A percentile compares a stretch with the other conserved stretches of the same genome.
These are phyloP conservation scores for Hyaloscypha finlandica DNA, from an alignment of 495 filamentous ascomycete genomes.

Conservation along the genomic window DNA sequence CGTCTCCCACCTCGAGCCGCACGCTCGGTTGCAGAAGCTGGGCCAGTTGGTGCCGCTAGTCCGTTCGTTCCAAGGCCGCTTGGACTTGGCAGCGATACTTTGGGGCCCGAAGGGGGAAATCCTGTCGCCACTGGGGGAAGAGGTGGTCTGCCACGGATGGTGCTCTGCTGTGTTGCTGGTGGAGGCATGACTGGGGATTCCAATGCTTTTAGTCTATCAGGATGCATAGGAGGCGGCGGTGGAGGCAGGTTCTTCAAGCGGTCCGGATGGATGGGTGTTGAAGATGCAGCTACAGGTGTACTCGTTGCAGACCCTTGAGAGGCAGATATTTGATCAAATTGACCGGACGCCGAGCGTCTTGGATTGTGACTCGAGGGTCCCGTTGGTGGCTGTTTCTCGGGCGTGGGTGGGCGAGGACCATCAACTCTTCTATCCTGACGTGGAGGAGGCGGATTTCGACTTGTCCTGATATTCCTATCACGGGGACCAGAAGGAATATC, in stretches of 20 bases:
- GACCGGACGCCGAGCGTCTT: constrained; percentile 27
- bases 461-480: constrained; percentile 27
- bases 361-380: constrained; percentile 30
- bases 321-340: constrained; percentile 19
- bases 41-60: constrained; percentile 49
- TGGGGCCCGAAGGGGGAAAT: constrained; percentile 38
- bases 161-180: constrained; percentile 28
- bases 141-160: constrained; percentile 30
- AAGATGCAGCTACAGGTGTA: constrained; percentile 37
- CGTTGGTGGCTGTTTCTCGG: constrained; percentile 34
- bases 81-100: constrained; percentile 31
- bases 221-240: constrained; percentile 37
- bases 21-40: constrained; percentile 46
- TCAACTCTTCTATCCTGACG: constrained; percentile 26
- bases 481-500: constrained; percentile 72
- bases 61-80: constrained; percentile 32
- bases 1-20: constrained; percentile 42
- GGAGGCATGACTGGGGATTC: constrained; percentile 10
- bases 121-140: constrained; percentile 38
- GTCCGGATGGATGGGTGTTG: constrained; percentile 49
- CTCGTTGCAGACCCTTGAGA: constrained; percentile 13
- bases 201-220: constrained; percentile 33
- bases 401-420: constrained; percentile 29
- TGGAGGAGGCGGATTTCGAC: constrained; percentile 22
- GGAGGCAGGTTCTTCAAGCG: constrained; percentile 40